Evolutionary conservation across 2,329 filamentous ascomycete genomes (phyloP).

Genomic region (Fusarium oligoseptatum): DNA sequence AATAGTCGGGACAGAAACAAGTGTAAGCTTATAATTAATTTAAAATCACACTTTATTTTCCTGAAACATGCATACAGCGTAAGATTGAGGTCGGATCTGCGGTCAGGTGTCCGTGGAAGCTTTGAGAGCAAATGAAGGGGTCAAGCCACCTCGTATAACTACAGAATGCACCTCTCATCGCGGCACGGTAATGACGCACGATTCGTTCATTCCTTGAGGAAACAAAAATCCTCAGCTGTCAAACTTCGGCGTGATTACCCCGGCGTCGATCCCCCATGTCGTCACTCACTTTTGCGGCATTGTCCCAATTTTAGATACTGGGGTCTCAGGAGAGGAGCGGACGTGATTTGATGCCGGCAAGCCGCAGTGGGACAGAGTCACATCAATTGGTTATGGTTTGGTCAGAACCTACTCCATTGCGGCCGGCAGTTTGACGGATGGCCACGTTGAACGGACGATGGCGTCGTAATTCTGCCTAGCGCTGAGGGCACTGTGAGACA

Average conservation of each 20-base stretch:
- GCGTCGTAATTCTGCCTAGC: not conserved
- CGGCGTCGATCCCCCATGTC: conserved; percentile 1
- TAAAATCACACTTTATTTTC: not conserved
- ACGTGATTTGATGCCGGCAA: not conserved
- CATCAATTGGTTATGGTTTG: not conserved
- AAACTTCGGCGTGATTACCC: not conserved
- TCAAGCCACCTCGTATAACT: conserved; percentile 37
- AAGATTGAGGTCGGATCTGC: not conserved
- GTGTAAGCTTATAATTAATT: conserved; percentile 3
- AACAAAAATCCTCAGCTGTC: not conserved
- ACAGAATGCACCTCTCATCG: not conserved
- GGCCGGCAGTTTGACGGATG: not conserved
- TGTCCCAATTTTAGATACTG: conserved; percentile 17
- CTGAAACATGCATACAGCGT: not conserved
- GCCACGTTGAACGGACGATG: not conserved
- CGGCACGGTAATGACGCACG: conserved; percentile 15
- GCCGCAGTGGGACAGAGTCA: not conserved
- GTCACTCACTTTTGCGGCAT: not conserved
- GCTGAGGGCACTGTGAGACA: not conserved
- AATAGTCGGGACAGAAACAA: not conserved
- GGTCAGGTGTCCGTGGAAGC: not conserved
- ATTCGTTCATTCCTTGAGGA: not conserved
- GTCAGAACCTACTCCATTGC: not conserved
- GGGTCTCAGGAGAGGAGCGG: conserved; percentile 14
- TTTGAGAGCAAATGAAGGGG: conserved; percentile 9